Evolutionary conservation across 495 filamentous ascomycete genomes (phyloP).

Genomic region (Cetradonia linearis): DNA sequence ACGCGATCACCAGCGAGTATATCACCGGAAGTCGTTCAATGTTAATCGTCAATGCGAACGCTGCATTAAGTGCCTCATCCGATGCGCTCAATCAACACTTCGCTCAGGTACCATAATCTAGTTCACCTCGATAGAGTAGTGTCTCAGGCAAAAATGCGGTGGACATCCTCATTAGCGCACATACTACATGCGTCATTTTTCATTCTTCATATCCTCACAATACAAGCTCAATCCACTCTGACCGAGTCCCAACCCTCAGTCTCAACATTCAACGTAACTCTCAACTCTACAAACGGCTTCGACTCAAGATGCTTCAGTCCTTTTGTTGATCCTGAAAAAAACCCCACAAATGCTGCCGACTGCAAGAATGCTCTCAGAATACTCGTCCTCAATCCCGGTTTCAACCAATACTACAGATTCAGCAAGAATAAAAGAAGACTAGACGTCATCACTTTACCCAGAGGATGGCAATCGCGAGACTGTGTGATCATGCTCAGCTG

Average conservation of each 20-base stretch:
- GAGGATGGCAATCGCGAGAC: background rate
- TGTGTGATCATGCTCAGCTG: constrained; percentile 10
- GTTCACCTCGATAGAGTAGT: background rate
- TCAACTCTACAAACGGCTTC: background rate
- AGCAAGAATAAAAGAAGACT: background rate
- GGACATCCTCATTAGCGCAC: background rate
- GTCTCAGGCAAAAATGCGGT: background rate
- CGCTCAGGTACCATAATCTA: background rate
- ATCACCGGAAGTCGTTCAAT: background rate
- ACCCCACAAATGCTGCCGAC: background rate
- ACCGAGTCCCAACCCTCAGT: background rate
- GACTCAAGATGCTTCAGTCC: background rate
- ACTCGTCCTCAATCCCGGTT: background rate
- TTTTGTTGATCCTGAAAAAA: background rate
- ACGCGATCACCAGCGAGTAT: background rate
- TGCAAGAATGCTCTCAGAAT: background rate
- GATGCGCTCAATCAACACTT: background rate
- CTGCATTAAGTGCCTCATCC: background rate
- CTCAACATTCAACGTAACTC: background rate
- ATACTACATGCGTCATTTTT: background rate
- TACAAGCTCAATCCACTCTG: background rate
- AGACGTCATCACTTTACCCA: background rate
- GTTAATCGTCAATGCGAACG: background rate
- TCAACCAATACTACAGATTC: background rate
- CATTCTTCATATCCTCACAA: background rate